Evolutionary conservation across 305 asterid species (phyloP).

Genomic region (Fraxinus velutina): DNA sequence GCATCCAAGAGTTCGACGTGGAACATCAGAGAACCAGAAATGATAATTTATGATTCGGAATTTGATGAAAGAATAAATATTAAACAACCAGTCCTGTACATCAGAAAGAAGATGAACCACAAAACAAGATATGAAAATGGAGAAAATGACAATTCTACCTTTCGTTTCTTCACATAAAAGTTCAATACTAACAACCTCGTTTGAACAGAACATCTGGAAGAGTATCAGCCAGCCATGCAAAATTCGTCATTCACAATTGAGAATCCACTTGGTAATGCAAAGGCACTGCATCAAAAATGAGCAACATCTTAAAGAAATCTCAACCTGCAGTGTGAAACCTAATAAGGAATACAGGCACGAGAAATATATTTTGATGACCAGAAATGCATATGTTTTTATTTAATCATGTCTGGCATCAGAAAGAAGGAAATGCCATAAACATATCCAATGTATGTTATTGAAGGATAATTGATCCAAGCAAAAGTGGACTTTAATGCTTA

Average conservation of each 20-base stretch:
- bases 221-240: not conserved
- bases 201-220: not conserved
- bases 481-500: not conserved
- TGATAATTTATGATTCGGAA: not conserved
- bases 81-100: not conserved
- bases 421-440: not conserved
- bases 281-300: not conserved
- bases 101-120: not conserved
- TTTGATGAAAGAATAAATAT: not conserved
- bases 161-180: not conserved
- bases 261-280: not conserved
- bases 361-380: not conserved
- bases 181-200: not conserved
- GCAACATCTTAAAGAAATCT: not conserved
- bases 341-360: not conserved
- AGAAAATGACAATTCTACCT: not conserved
- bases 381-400: not conserved
- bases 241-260: not conserved
- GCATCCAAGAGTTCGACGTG: conserved; percentile 24
- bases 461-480: not conserved
- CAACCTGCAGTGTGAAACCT: not conserved
- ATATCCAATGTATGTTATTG: not conserved
- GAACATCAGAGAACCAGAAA: conserved; percentile 32
- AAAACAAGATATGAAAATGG: not conserved
- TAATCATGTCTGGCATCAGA: not conserved